Evolutionary conservation across 495 filamentous ascomycete genomes (phyloP), one percentile per base, ranked within the genome.

Genomic region (Penicillium salamii): DNA sequence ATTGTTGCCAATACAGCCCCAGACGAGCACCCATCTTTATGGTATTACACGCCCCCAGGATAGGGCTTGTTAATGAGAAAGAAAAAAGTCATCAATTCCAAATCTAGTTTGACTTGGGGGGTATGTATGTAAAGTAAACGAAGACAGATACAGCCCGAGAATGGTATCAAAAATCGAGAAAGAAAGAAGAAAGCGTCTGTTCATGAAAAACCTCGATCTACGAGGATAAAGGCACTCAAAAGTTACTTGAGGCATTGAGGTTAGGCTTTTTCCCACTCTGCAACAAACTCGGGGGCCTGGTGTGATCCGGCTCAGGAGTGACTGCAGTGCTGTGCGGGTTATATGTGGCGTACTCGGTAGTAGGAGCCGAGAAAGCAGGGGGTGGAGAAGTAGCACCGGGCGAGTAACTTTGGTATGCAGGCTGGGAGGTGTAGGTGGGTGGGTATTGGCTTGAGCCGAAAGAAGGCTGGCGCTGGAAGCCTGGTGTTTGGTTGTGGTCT

Each of bases 211-310:
- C 35, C 24, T 15, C 35, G 46, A 48, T 46, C 43, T n/a, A 46
- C 32, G 32, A 48, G 26, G 19, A 13, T 14, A 14, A n/a, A 17
- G 18, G 19, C 17, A 3, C 29, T 57, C 52, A 72, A 26, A 74
- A 58, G 58, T 64, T 49, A 28, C 59, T 57, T 14, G 47, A 69
- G n/a, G 62, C 62, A 24, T 68, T 67, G 41, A 63, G 55, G 7
- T 50, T 57, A 12, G 71, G 70, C 45, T 66, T 62, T 39, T 67
- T 66, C 15, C 74, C 74, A 50, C 68, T 72, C 54, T 71, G 66
- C 45, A 77, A 52, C 11, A 77, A 52, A 69, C 65, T 77, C 21
- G 73, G 70, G 31, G 73, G 70, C 49, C 69, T 61, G 50, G 63
- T 58, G 9, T 54, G 29, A 7, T 18, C 19, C 3, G 59, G 37